These are phyloP conservation scores for Ampelocalamus luodianensis DNA, from an alignment of 176 grass and related monocot genomes.

Conservation along the genomic window DNA sequence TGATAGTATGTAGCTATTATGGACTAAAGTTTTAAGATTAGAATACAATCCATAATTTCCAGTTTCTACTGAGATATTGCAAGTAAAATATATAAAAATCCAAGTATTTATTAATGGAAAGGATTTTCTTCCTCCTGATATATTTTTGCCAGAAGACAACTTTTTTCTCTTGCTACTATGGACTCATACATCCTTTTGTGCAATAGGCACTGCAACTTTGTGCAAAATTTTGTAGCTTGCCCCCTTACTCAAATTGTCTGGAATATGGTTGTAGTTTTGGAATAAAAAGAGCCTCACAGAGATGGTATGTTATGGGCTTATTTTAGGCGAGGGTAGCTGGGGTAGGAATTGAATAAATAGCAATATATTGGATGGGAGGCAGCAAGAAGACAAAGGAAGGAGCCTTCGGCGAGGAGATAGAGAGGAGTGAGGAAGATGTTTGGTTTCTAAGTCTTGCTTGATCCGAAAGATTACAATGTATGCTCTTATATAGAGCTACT, in stretches of 20 bases:
- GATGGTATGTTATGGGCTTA: not conserved
- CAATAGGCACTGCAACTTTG: not conserved
- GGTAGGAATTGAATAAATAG: too few species aligned
- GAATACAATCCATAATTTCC: not conserved
- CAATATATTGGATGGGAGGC: too few species aligned
- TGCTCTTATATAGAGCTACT: too few species aligned
- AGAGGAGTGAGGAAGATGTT: too few species aligned
- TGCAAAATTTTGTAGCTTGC: not conserved
- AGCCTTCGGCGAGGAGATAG: too few species aligned
- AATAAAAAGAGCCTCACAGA: not conserved
- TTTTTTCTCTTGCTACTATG: not conserved
- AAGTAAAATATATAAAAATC: not conserved
- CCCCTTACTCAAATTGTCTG: not conserved
- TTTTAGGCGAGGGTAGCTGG: too few species aligned
- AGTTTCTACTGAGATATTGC: not conserved
- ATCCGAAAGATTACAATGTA: too few species aligned
- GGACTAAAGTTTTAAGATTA: not conserved
- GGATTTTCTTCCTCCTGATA: constrained; percentile 4
- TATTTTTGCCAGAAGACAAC: not conserved
- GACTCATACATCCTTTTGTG: not conserved
- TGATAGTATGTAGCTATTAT: not conserved
- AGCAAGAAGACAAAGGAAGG: too few species aligned
- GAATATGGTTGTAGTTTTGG: not conserved
- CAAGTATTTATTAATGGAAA: not conserved
- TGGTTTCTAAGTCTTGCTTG: too few species aligned